Base-by-base conservation (phyloP, 768 basidiomycete species). In the Boletus sp. region DNA sequence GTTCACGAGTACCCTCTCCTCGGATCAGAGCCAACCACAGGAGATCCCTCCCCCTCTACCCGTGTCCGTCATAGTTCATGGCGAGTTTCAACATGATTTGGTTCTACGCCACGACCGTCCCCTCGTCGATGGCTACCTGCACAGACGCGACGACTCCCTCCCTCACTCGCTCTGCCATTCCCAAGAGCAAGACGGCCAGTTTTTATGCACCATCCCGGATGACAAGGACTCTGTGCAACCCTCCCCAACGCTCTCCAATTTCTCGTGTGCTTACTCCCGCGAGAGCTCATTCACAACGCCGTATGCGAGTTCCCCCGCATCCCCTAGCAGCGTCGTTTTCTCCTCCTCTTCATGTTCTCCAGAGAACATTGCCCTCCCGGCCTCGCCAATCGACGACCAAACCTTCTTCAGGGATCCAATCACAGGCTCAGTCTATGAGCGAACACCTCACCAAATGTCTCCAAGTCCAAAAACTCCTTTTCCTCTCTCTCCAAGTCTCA, bases 1-100 rank as follows among this genome's bases (percentile, higher is more conserved):
- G 53, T 71, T 70, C 56, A 71, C 68, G 0, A 70, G 68, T 38
- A 70, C 70, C 9, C 64, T 70, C 55, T 70, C 70, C 3, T 70
- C 68, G 0, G 70, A 71, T 15, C 70, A 71, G 34, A 71, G 68
- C 32, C 60, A 61, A 2, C 61, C 70, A 0, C 65, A 61, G 35
- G 68, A 70, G 21, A 41, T 64, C 1, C 52, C 61, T 17, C 68
- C 59, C 0, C 69, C 70, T 0, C 50, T 65, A 0, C 69, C 68
- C 32, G 68, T 68, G 3, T 71, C 68, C 5, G 65, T 70, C n/a
- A 60, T 70, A 4, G 64, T 70, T 3, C 68, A 70, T 3, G 62
- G 64, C 8, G 68, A 70, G 8, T 51, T 47, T 9, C 70, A 71
- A 0, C 68, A 68, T 2, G 68, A 70, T 7, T 4, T 66, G 1